Percentiles rank a stretch among this genome's conserved stretches.
Evolutionary conservation across 129 eudicot species (phyloP).

Genomic region (Flaveria linearis): DNA sequence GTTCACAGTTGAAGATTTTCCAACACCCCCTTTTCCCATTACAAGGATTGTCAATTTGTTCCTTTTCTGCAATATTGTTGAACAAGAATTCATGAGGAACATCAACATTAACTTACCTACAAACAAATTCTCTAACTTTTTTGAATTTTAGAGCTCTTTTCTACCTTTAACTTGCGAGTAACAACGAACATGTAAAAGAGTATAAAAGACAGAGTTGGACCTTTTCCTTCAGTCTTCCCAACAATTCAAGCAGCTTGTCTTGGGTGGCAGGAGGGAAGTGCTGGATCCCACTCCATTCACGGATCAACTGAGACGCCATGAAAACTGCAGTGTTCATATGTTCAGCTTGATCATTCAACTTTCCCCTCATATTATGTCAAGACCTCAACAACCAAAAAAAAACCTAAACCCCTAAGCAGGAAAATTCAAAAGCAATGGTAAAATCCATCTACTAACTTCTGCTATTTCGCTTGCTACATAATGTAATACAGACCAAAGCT

Average conservation of each 20-base stretch:
- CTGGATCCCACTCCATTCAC: conserved; percentile 87
- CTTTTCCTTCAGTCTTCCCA: conserved; percentile 76
- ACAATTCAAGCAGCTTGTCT: conserved; percentile 60
- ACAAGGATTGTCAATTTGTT: conserved; percentile 73
- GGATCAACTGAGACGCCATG: conserved; percentile 60
- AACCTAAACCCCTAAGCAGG: conserved; percentile 1
- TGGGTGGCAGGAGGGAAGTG: conserved; percentile 86
- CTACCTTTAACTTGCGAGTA: neutral
- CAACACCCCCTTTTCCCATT: conserved; percentile 95
- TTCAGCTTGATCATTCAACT: neutral
- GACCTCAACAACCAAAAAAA: neutral
- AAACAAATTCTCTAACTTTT: neutral
- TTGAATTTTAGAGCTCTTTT: neutral
- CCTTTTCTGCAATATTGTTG: conserved; percentile 49
- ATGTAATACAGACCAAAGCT: neutral
- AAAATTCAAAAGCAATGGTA: neutral
- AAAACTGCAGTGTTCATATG: conserved; percentile 13
- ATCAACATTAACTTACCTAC: neutral
- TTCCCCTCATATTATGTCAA: neutral
- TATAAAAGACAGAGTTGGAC: conserved; percentile 33
- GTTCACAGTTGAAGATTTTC: conserved; percentile 85
- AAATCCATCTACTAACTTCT: too few relatives aligned
- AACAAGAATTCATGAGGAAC: neutral
- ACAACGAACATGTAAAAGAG: neutral
- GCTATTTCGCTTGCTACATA: neutral